Base-by-base conservation (phyloP, 2,329 filamentous ascomycete species). In the Colletotrichum cordylinicola region DNA sequence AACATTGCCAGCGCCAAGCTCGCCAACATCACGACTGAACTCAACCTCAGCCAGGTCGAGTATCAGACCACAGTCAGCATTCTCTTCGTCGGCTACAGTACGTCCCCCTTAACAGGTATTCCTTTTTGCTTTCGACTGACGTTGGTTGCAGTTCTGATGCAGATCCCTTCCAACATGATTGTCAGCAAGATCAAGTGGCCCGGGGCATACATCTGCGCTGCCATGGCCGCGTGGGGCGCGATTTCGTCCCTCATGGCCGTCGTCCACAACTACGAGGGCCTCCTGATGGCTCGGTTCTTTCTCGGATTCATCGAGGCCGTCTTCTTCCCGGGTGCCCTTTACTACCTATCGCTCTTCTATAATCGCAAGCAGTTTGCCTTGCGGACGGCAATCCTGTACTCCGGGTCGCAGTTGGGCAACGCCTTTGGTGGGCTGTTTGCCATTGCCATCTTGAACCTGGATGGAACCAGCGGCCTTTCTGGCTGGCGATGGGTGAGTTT, bases 401-500 rank as follows among this genome's bases (percentile, higher is more conserved):
- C 80, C 5, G 82, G 81, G 8, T 79, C 80, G 8, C 80, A 82
- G 68, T 71, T 83, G 1, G 83, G 82, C 2, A 82, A 83, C n/a
- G 83, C 83, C 4, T 84, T 85, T 58, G 83, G 83, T 4, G 82
- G 82, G 1, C 79, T 85, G 6, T 82, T 85, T 37, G 83, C 83
- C 6, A 82, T 82, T 9, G 83, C 78, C 0, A 79, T 84, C 6
- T 75, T 85, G 65, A 90, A 93, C 70, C 94, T 95, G 92, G 87
- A 92, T 70, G 93, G 93, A 1, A 81, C 93, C 2, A 92, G 89
- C 0, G 90, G 90, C 0, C 83, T 90, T 8, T 85, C 87, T 18
- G 91, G 91, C 2, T 93, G 91, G 91, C 88, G 89, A 16, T 93
- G 90, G 92, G 84, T 90, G 0, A 88, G 70, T 55, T 0, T 2